Evolutionary conservation across 805 yeast genomes (phyloP).

Genomic region (Myxozyma neglecta): DNA sequence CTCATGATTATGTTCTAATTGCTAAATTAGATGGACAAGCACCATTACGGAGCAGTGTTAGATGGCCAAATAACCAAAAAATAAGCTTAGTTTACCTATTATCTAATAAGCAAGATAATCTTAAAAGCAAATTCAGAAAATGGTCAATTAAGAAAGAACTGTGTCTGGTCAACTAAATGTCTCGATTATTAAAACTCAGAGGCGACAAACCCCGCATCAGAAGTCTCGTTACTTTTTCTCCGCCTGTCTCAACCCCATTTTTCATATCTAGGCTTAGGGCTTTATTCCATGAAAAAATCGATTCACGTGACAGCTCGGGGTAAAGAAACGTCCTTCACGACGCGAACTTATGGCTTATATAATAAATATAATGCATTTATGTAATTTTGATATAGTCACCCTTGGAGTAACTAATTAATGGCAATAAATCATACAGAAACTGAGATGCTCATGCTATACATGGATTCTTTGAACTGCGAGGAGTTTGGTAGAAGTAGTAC

Average conservation of each 20-base stretch:
- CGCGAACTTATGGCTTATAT: too few relatives aligned
- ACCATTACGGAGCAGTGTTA: not conserved
- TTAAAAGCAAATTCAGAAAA: not conserved
- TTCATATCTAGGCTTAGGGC: too few relatives aligned
- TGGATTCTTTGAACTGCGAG: slow-evolving; percentile 7
- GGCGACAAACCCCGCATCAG: not conserved
- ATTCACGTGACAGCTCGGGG: too few relatives aligned
- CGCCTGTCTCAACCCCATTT: too few relatives aligned
- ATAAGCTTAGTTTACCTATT: not conserved
- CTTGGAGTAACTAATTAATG: too few relatives aligned
- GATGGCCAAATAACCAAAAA: not conserved
- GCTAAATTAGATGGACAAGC: not conserved
- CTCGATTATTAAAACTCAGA: not conserved
- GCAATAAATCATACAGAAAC: slow-evolving; percentile 4
- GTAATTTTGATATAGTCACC: too few relatives aligned
- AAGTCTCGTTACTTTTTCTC: not conserved
- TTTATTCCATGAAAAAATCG: too few relatives aligned
- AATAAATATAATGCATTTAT: too few relatives aligned
- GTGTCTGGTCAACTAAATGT: not conserved
- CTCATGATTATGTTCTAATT: not conserved
- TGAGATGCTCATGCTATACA: slow-evolving; percentile 10
- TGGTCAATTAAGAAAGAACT: not conserved
- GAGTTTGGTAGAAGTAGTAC: not conserved
- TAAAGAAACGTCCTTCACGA: too few relatives aligned
- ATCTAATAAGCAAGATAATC: not conserved